Conservation (phyloP, 2,329 filamentous ascomycete genomes). For the Coniella vitis region DNA sequence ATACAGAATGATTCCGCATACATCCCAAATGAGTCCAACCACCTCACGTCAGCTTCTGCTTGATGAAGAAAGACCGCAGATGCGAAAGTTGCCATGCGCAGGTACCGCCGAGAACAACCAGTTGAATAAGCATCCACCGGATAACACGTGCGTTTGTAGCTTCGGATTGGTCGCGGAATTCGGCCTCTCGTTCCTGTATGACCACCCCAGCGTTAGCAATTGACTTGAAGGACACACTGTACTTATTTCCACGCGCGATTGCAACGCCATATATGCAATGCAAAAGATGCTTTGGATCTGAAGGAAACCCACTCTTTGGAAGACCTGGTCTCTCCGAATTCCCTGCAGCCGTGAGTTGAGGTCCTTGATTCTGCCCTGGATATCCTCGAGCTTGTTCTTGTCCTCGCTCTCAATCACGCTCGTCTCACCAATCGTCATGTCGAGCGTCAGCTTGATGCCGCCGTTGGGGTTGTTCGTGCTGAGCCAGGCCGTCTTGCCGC, state of each 20-base stretch:
- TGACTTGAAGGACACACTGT: constrained; percentile 42
- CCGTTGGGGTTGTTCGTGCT: constrained; percentile 58
- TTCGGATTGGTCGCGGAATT: constrained; percentile 97
- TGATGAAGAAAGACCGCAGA: constrained; percentile 96
- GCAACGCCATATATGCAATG: no score
- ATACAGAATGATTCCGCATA: no score
- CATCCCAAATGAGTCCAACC: background rate
- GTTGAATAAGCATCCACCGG: constrained; percentile 87
- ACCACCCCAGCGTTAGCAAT: background rate
- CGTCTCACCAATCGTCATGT: constrained; percentile 91
- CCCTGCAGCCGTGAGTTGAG: constrained; percentile 81
- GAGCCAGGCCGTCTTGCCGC: constrained; percentile 65
- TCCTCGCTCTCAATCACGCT: constrained; percentile 89
- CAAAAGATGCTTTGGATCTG: no score
- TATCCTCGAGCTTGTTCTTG: constrained; percentile 86
- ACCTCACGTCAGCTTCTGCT: constrained; percentile 90
- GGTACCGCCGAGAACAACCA: constrained; percentile 74
- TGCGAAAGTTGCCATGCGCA: constrained; percentile 98
- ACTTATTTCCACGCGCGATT: constrained; percentile 40
- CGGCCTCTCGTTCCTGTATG: constrained; percentile 82
- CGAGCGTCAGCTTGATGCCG: constrained; percentile 76
- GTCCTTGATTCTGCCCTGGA: constrained; percentile 82
- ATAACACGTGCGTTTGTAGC: constrained; percentile 85
- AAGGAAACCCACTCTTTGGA: constrained; percentile 71
- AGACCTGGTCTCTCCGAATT: constrained; percentile 89